phyloP scores from a whole-genome alignment of 305 asterid genomes.

The Rubia balearica region DNA sequence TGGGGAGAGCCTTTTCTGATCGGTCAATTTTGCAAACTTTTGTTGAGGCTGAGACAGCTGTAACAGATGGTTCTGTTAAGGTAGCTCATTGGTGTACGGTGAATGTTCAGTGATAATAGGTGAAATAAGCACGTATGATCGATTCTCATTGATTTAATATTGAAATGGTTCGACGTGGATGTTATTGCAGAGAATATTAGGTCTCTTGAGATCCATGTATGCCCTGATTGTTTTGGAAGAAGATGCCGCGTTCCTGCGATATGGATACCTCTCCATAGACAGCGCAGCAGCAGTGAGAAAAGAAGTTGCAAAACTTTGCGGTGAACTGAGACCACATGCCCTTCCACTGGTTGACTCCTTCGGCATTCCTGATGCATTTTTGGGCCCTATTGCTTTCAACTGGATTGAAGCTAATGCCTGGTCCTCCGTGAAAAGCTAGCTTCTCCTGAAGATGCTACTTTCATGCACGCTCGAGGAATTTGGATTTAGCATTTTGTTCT shows the following conservation, averaged over 20 bases:
- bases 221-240: slow-evolving; percentile 63
- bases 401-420: slow-evolving; percentile 93
- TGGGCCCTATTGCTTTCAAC: slow-evolving; percentile 79
- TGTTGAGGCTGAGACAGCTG: slow-evolving; percentile 59
- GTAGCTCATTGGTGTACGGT: slow-evolving; percentile 22
- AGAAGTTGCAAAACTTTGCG: slow-evolving; percentile 65
- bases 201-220: slow-evolving; percentile 66
- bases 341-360: slow-evolving; percentile 72
- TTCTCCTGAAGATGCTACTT: not conserved
- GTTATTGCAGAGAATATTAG: slow-evolving; percentile 48
- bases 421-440: slow-evolving; percentile 32
- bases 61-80: slow-evolving; percentile 50
- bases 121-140: not conserved
- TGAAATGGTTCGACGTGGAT: not conserved
- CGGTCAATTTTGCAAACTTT: slow-evolving; percentile 57
- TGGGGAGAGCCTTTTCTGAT: slow-evolving; percentile 86
- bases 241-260: slow-evolving; percentile 78
- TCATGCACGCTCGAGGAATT: not conserved
- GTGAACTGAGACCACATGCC: slow-evolving; percentile 76
- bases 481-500: not conserved
- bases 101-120: no score
- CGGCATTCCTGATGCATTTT: slow-evolving; percentile 90
- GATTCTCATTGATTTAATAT: not conserved
- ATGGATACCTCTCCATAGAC: slow-evolving; percentile 59
- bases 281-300: slow-evolving; percentile 67